Conservation (phyloP, 129 eudicot genomes). For the Ambrosia artemisiifolia region DNA sequence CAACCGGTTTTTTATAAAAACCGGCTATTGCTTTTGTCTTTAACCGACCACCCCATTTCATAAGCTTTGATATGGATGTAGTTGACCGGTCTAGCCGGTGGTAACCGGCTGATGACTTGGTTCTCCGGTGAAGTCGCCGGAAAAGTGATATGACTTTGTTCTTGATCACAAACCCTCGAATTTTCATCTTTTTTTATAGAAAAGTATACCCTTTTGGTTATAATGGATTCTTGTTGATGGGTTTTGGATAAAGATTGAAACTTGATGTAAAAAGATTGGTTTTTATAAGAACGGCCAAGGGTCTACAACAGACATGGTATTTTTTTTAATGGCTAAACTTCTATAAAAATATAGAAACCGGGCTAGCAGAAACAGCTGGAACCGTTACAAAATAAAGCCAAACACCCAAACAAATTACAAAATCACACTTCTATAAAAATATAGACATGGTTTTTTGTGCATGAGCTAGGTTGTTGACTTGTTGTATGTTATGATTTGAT, state of each 20-base stretch:
- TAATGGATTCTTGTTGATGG: not conserved
- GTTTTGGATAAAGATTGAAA: not conserved
- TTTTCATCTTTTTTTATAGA: slow-evolving; percentile 21
- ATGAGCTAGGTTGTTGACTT: not conserved
- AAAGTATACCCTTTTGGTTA: slow-evolving; percentile 9
- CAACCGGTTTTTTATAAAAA: slow-evolving; percentile 29
- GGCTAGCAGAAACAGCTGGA: too few species aligned
- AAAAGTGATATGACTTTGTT: slow-evolving; percentile 29
- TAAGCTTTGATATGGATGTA: slow-evolving; percentile 27
- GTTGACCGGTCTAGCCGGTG: slow-evolving; percentile 16
- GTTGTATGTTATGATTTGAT: slow-evolving; percentile 14
- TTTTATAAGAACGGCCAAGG: slow-evolving; percentile 14
- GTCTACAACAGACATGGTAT: slow-evolving; percentile 21
- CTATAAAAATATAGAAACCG: too few species aligned
- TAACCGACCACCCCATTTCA: slow-evolving; percentile 45
- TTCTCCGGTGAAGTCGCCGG: slow-evolving; percentile 29
- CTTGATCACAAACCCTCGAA: slow-evolving; percentile 31
- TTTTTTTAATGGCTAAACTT: too few species aligned
- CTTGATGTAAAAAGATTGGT: not conserved
- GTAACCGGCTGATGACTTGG: slow-evolving; percentile 1
- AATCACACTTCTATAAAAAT: too few species aligned
- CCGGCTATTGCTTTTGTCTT: slow-evolving; percentile 51
- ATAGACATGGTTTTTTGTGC: not conserved
- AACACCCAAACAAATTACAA: too few species aligned
- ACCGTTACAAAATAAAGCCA: too few species aligned